Conservation (phyloP, 768 basidiomycete genomes). For the Xerocomus potaroensis region DNA sequence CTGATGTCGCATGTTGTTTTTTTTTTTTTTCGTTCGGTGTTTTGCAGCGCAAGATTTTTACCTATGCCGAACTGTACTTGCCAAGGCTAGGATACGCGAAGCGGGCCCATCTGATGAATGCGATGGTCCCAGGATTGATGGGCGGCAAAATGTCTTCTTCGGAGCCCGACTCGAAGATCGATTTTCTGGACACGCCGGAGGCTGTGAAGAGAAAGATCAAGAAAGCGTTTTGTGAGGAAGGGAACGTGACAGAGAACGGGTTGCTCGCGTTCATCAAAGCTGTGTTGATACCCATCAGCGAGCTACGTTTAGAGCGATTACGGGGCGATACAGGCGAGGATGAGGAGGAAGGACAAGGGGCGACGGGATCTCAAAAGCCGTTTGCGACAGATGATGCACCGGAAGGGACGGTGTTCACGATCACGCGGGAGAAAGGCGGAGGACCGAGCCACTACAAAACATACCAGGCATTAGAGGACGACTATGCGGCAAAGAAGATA, state of each 20-base stretch:
- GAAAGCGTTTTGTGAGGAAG: slow-evolving; percentile 91
- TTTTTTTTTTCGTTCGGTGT: not conserved
- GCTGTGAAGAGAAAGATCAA: slow-evolving; percentile 86
- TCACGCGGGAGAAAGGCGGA: slow-evolving; percentile 77
- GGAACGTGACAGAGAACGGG: slow-evolving; percentile 84
- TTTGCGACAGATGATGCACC: slow-evolving; percentile 72
- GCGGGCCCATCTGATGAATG: slow-evolving; percentile 97
- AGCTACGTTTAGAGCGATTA: slow-evolving; percentile 61
- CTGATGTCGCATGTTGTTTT: too few relatives aligned
- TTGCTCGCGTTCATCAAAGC: slow-evolving; percentile 79
- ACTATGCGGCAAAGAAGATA: slow-evolving; percentile 70
- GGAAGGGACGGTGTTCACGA: slow-evolving; percentile 74
- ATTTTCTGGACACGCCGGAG: slow-evolving; percentile 88
- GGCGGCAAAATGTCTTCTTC: slow-evolving; percentile 99
- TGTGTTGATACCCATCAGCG: slow-evolving; percentile 84
- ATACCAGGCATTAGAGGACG: slow-evolving; percentile 63
- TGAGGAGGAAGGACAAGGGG: slow-evolving; percentile 42
- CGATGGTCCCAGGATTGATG: slow-evolving; percentile 92
- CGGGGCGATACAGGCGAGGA: slow-evolving; percentile 43
- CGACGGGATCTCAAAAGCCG: slow-evolving; percentile 49
- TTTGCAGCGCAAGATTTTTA: slow-evolving; percentile 98
- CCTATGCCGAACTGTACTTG: slow-evolving; percentile 93
- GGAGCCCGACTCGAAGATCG: slow-evolving; percentile 96
- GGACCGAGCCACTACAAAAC: slow-evolving; percentile 62
- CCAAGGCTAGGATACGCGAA: slow-evolving; percentile 90